Base-by-base conservation (phyloP, 2,329 filamentous ascomycete species). In the Ceratocystiopsis sp. region DNA sequence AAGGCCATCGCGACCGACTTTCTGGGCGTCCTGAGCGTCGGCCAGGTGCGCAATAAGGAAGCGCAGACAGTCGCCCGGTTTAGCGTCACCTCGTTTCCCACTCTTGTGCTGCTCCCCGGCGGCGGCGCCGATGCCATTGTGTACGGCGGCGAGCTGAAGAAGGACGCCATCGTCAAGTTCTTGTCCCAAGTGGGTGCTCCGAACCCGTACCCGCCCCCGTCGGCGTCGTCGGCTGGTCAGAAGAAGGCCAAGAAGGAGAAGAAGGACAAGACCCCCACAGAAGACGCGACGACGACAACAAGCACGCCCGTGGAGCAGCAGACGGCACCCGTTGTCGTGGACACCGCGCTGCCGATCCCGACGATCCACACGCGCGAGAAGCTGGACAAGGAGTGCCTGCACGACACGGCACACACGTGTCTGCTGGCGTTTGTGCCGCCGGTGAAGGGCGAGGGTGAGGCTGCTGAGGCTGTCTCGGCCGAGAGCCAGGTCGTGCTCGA, bases 1-100 rank as follows among this genome's bases (percentile, higher is more conserved):
- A 83, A 82, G 59, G 79, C 85, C 47, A 61, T 96, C 43, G 87
- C 91, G 8, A 85, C 95, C 53, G 91, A 96, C 57, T 98, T 89
- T 60, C 69, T 91, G 21, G 86, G 79, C 34, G 74, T 75, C 44
- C 75, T 96, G 49, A 69, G 73, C 4, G 68, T 98, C 34, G 89
- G 77, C 10, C 89, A 96, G 61, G 72, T 94, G 44, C 76, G 86
- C 45, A 69, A 80, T 63, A 93, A 87, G 61, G 84, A 95, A 60
- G 69, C 69, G 42, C 71, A 69, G 36, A 71, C 79, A 0, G 75
- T 84, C 4, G 71, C 82, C 46, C 73, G 74, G 45, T 96, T 89
- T 55, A 80, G 76, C 36, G 69, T 98, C 47, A 67, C 71, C 15
- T 76, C 79, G 41, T 93, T 84, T 57, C 93, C 91, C 0, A 78